Percentiles rank a stretch among this genome's conserved stretches.
Evolutionary conservation across 768 basidiomycete species (phyloP).

Genomic region (Suillus plorans): DNA sequence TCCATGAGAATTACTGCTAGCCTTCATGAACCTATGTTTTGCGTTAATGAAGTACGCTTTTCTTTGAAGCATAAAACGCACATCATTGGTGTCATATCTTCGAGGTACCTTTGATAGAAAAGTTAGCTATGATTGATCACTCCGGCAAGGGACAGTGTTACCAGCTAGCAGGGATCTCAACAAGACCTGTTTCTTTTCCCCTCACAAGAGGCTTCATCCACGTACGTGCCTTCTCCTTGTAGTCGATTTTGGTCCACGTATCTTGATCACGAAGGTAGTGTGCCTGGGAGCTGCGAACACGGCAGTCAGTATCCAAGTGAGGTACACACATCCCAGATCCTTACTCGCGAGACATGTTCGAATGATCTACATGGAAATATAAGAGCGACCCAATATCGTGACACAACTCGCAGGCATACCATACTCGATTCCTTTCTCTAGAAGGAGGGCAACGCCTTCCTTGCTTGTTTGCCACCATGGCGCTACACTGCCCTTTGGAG

Average conservation of each 20-base stretch:
- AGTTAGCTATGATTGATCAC: background rate
- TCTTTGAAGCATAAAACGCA: conserved; percentile 21
- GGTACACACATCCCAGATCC: conserved; percentile 1
- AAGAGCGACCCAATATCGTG: conserved; percentile 8
- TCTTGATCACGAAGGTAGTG: conserved; percentile 67
- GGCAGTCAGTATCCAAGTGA: background rate
- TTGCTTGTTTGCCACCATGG: conserved; percentile 78
- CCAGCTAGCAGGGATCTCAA: conserved; percentile 69
- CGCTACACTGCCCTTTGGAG: conserved; percentile 61
- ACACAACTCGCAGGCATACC: conserved; percentile 33
- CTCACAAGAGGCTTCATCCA: conserved; percentile 73
- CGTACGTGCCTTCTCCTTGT: conserved; percentile 46
- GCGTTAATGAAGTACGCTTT: conserved; percentile 5
- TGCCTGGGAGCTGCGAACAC: conserved; percentile 45
- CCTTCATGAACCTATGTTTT: conserved; percentile 59
- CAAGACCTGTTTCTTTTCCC: conserved; percentile 60
- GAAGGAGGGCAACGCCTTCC: conserved; percentile 61
- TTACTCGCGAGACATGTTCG: conserved; percentile 51
- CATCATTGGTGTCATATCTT: conserved; percentile 74
- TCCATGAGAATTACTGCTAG: conserved; percentile 62
- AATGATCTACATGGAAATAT: conserved; percentile 41
- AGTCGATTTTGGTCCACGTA: conserved; percentile 69
- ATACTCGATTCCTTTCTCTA: conserved; percentile 72
- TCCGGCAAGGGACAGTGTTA: conserved; percentile 18
- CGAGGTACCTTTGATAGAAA: conserved; percentile 46